Percentiles rank a stretch among this genome's conserved stretches.
phyloP scores from a whole-genome alignment of 345 rosid species.

The Populus tremula region DNA sequence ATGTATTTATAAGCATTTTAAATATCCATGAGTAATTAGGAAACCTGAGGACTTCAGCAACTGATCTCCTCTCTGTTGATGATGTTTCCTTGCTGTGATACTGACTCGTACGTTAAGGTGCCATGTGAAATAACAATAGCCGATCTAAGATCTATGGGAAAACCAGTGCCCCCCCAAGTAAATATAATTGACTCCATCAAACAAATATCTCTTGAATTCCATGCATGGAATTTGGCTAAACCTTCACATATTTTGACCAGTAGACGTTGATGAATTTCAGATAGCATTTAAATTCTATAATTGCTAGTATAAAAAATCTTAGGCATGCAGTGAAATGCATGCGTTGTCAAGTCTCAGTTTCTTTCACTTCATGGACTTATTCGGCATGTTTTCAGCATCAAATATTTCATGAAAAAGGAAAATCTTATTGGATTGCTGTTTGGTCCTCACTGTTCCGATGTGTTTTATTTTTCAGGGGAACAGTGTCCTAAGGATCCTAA shows the following conservation, averaged over 20 bases:
- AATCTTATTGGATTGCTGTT: slow-evolving; percentile 3
- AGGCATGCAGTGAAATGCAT: background rate
- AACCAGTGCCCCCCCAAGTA: background rate
- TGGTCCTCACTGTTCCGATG: background rate
- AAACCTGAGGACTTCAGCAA: background rate
- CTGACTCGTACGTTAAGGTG: background rate
- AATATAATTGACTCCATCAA: background rate
- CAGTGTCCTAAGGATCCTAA: slow-evolving; percentile 62
- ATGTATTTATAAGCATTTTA: background rate
- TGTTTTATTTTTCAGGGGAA: slow-evolving; percentile 55
- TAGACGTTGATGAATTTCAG: background rate
- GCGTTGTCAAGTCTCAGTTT: background rate
- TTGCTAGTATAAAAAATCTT: background rate
- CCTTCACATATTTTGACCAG: background rate
- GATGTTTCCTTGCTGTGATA: background rate
- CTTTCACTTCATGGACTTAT: background rate
- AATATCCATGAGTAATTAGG: background rate
- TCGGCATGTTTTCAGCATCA: background rate
- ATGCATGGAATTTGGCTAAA: background rate
- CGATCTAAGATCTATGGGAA: background rate
- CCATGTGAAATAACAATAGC: background rate
- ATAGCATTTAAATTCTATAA: background rate
- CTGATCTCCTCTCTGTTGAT: background rate
- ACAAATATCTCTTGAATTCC: background rate
- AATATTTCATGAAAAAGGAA: background rate